Percentiles rank a stretch among this genome's conserved stretches.
phyloP scores from a whole-genome alignment of 352 stramenopile genomes.

The Phytophthora pinifolia region DNA sequence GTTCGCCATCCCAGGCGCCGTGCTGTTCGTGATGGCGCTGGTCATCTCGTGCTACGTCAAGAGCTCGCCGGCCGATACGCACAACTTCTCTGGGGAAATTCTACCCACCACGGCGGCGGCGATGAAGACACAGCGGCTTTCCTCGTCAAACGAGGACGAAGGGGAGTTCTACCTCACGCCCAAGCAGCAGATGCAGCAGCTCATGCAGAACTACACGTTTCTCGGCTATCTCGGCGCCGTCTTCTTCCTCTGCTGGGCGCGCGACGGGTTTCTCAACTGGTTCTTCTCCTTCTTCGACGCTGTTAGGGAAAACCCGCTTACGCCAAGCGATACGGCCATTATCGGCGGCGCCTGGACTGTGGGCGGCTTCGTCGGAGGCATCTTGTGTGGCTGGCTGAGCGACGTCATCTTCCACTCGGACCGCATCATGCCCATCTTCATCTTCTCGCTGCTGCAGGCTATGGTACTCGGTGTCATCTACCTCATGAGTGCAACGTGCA shows the following conservation, averaged over 20 bases:
- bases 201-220: constrained; percentile 56
- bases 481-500: constrained; percentile 46
- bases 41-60: constrained; percentile 48
- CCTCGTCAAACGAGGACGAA: constrained; percentile 9
- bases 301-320: constrained; percentile 39
- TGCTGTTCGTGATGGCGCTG: constrained; percentile 40
- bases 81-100: too few relatives aligned
- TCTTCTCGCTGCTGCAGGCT: constrained; percentile 61
- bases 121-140: not conserved
- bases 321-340: constrained; percentile 46
- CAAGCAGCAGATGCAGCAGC: constrained; percentile 48
- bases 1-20: constrained; percentile 41
- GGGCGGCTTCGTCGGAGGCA: constrained; percentile 56
- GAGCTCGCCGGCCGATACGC: constrained; percentile 39
- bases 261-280: constrained; percentile 66
- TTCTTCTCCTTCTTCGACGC: constrained; percentile 70
- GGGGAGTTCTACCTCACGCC: constrained; percentile 25
- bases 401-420: constrained; percentile 62
- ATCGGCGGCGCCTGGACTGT: constrained; percentile 66
- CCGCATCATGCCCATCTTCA: constrained; percentile 57
- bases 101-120: not conserved
- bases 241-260: constrained; percentile 63
- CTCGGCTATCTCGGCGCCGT: constrained; percentile 54
- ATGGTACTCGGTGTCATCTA: constrained; percentile 45
- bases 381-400: constrained; percentile 63